Base-by-base conservation (phyloP, 2,329 filamentous ascomycete genomes). In the Fusarium nodosum region DNA sequence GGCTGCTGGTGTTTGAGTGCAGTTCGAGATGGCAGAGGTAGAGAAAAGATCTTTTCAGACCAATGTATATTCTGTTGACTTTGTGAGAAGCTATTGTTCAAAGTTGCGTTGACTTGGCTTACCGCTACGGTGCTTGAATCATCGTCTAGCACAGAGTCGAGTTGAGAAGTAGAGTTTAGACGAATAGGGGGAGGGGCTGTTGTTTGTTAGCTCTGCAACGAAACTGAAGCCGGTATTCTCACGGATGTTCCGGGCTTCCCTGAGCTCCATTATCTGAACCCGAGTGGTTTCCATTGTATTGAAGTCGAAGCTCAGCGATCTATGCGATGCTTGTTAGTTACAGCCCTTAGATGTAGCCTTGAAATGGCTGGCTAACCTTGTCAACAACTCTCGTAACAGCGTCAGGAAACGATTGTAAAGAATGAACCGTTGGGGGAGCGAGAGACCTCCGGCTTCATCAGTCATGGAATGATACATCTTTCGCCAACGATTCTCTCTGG, bases 21-120 rank as follows among this genome's bases (percentile, higher is more conserved):
- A 7, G 86, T 88, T 15, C 83, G 80, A 13, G 82, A 83, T 1
- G 86, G 82, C 39, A 87, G 77, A 0, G 85, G 84, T 22, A 84
- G 79, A 1, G 85, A 85, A 67, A 90, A 90, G 26, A 90, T 87
- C 41, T 86, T 82, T 69, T 88, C 84, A 8, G 87, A 86, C 88
- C 88, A 90, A 72, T 90, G 87, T 7, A 81, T 77, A 51, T 79
- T 79, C 86, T 88, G 63, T 31, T 33, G 24, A 36, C 31, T 28
- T 45, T 24, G 64, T 69, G 56, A 69, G 50, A 51, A 60, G 36
- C 57, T 33, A 41, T 42, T 36, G 12, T 11, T 16, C 6, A 11
- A n/a, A 8, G 13, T 18, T 22, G 15, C 16, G 34, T 7, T 20
- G 30, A 9, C 9, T 11, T 57, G n/a, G 60, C 72, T 56, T 42